Conservation (phyloP, 345 rosid genomes). For the Lumnitzera littorea region DNA sequence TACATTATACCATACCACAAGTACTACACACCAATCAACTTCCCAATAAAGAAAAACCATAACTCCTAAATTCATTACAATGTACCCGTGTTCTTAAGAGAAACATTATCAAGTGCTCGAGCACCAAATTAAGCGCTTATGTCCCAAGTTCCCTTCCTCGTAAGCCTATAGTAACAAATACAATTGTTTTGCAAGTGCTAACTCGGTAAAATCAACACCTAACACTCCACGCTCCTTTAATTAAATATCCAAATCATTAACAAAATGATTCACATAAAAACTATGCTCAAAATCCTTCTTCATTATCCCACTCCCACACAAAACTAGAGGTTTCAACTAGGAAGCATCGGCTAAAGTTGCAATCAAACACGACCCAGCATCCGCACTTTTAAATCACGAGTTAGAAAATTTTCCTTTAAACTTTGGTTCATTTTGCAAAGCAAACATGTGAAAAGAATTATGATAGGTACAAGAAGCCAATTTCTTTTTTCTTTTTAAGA, state of each 20-base stretch:
- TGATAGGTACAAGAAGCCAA: too few relatives aligned
- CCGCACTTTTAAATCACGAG: too few relatives aligned
- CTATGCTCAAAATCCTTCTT: conserved; percentile 70
- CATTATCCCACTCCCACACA: conserved; percentile 53
- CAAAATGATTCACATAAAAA: conserved; percentile 68
- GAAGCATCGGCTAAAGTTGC: too few relatives aligned
- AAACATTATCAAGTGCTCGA: conserved; percentile 57
- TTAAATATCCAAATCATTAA: conserved; percentile 75
- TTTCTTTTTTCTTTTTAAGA: too few relatives aligned
- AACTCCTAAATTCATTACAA: too few relatives aligned
- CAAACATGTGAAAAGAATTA: too few relatives aligned
- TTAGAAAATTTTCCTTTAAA: too few relatives aligned
- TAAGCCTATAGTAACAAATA: conserved; percentile 74
- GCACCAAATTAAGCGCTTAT: conserved; percentile 59
- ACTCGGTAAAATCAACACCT: conserved; percentile 68
- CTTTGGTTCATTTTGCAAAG: too few relatives aligned
- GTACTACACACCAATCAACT: too few relatives aligned
- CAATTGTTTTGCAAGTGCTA: conserved; percentile 75
- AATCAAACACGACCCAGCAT: too few relatives aligned
- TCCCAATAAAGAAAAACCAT: too few relatives aligned
- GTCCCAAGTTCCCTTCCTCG: conserved; percentile 66
- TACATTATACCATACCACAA: too few relatives aligned
- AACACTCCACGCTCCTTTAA: conserved; percentile 56
- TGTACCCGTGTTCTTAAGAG: conserved; percentile 15
- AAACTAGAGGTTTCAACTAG: conserved; percentile 51